Evolutionary conservation across 2,329 filamentous ascomycete species (phyloP).

Genomic region (Neonectria coccinea): DNA sequence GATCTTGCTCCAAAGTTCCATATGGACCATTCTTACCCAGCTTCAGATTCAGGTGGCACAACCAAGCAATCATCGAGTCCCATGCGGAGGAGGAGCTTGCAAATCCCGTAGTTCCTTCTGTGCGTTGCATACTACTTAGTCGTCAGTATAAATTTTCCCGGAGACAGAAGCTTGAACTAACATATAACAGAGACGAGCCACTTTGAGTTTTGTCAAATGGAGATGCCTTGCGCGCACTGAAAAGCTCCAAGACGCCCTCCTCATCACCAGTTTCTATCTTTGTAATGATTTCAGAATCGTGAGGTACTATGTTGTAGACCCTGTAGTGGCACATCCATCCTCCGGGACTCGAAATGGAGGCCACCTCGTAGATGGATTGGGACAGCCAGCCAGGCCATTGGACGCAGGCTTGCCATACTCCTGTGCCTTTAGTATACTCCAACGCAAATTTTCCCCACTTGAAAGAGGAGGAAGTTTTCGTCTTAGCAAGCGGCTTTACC

Average conservation of each 20-base stretch:
- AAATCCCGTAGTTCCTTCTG: constrained; percentile 24
- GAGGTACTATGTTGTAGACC: constrained; percentile 39
- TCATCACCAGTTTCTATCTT: constrained; percentile 30
- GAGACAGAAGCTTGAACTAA: constrained; percentile 6
- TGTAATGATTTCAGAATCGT: constrained; percentile 30
- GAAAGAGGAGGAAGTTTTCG: constrained; percentile 21
- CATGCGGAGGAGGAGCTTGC: constrained; percentile 27
- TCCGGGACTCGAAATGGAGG: constrained; percentile 24
- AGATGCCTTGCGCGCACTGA: constrained; percentile 35
- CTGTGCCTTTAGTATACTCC: constrained; percentile 14
- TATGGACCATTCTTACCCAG: not conserved
- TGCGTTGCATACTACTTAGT: constrained; percentile 32
- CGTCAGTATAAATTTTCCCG: not conserved
- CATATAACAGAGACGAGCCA: constrained; percentile 35
- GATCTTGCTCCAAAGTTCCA: not conserved
- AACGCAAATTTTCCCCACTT: constrained; percentile 29
- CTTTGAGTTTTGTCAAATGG: constrained; percentile 37
- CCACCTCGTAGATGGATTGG: constrained; percentile 28
- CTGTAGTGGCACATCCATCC: constrained; percentile 40
- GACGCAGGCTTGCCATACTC: constrained; percentile 39
- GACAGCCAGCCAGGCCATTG: constrained; percentile 45
- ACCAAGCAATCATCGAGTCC: constrained; percentile 30
- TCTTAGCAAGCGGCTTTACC: not conserved
- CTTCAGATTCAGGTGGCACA: not conserved
- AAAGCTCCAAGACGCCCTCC: constrained; percentile 37